Percentiles rank a stretch among this genome's conserved stretches.
phyloP scores from a whole-genome alignment of 306 rosid species.

The Abrus pulchellus region DNA sequence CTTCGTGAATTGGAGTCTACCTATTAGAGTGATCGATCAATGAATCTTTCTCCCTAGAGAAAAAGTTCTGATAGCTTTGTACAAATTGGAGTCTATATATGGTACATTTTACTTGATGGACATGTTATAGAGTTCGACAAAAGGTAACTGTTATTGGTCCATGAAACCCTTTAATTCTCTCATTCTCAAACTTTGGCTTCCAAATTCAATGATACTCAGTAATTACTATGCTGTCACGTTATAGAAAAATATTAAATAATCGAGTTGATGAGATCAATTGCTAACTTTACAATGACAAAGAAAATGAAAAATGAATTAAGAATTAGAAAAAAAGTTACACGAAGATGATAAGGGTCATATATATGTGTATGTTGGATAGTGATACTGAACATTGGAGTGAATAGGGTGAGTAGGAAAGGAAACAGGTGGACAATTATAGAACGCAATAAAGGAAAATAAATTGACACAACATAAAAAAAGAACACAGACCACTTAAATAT shows the following conservation, averaged over 20 bases:
- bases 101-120: not conserved
- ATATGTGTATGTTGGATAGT: not conserved
- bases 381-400: not conserved
- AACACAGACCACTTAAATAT: conserved; percentile 55
- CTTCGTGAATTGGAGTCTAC: conserved; percentile 30
- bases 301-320: not conserved
- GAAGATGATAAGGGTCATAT: conserved; percentile 25
- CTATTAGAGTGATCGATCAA: not conserved
- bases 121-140: not conserved
- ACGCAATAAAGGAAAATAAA: conserved; percentile 47
- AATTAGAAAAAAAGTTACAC: not conserved
- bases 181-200: not conserved
- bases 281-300: not conserved
- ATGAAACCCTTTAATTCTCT: not conserved
- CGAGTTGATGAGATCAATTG: not conserved
- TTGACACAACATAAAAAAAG: conserved; percentile 62
- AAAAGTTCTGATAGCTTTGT: not conserved
- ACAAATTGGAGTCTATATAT: not conserved
- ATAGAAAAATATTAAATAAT: not conserved
- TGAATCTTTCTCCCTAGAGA: not conserved
- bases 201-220: too few species aligned
- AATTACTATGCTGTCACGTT: too few species aligned
- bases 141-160: not conserved
- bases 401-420: conserved; percentile 32
- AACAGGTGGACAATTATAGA: conserved; percentile 28